Percentiles rank a stretch among this genome's conserved stretches.
Evolutionary conservation across 306 rosid species (phyloP).

Genomic region (Mimosa pudica): DNA sequence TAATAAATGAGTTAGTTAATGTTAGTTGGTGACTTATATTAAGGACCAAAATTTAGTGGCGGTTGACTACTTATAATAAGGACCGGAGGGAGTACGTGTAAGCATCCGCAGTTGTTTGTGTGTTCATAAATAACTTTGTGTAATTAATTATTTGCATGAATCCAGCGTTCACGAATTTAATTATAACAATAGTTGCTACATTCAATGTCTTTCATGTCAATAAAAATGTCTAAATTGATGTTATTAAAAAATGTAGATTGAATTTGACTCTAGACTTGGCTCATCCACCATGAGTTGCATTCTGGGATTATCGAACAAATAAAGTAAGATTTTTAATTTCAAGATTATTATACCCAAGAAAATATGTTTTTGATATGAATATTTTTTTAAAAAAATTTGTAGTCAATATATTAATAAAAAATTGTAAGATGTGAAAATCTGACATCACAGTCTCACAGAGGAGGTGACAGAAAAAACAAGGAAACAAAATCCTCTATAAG

Average conservation of each 20-base stretch:
- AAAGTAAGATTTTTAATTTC: no score
- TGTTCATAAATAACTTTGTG: background rate
- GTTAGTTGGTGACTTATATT: no score
- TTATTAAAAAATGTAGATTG: background rate
- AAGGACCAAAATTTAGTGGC: no score
- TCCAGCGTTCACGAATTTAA: background rate
- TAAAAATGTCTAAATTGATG: background rate
- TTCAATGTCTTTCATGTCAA: background rate
- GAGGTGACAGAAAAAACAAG: background rate
- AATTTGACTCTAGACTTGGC: background rate
- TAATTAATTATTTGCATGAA: background rate
- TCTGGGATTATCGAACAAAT: no score
- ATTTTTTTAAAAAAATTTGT: no score
- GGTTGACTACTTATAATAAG: no score
- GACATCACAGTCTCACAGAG: background rate
- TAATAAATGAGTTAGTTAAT: no score
- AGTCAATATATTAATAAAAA: no score
- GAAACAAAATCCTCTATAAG: background rate
- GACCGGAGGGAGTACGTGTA: background rate
- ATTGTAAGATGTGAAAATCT: no score
- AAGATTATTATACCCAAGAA: background rate
- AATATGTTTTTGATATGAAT: no score
- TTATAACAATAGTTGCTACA: background rate
- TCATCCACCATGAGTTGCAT: no score
- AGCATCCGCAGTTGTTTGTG: background rate